Evolutionary conservation across 805 yeast genomes (phyloP).

Genomic region (Torulaspora gathmanii): DNA sequence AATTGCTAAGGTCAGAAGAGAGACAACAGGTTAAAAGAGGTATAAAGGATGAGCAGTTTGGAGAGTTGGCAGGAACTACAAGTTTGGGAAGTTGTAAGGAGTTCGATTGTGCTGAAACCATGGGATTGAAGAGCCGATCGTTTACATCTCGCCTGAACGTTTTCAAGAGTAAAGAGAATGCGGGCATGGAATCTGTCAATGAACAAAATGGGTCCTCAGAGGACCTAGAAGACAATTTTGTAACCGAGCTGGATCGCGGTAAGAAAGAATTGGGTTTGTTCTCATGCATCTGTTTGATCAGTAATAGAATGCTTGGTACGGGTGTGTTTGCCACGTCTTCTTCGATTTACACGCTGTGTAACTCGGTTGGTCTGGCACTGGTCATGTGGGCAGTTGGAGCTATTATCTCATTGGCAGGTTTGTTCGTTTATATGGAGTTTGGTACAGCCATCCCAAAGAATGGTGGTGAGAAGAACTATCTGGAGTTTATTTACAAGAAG

Average conservation of each 20-base stretch:
- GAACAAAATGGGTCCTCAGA: conserved; percentile 11
- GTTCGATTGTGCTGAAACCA: background rate
- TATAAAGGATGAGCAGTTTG: background rate
- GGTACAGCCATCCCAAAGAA: conserved; percentile 75
- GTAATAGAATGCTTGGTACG: conserved; percentile 70
- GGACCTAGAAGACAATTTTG: conserved; percentile 28
- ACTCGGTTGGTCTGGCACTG: conserved; percentile 68
- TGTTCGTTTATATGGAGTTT: conserved; percentile 73
- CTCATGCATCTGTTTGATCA: conserved; percentile 60
- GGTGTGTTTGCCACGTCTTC: conserved; percentile 73
- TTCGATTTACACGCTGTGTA: conserved; percentile 45
- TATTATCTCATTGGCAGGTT: conserved; percentile 57
- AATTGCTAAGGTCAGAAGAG: too few relatives aligned
- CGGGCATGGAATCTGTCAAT: conserved; percentile 1
- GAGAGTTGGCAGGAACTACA: background rate
- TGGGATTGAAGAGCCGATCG: conserved; percentile 8
- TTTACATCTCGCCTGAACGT: conserved; percentile 30
- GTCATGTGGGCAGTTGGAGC: conserved; percentile 75
- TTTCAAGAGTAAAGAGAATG: conserved; percentile 30
- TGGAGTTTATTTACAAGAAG: conserved; percentile 63
- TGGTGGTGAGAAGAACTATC: conserved; percentile 82
- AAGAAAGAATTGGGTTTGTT: conserved; percentile 45
- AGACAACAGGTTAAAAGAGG: background rate
- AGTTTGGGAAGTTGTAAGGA: background rate
- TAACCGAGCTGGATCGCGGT: conserved; percentile 40